Evolutionary conservation across 768 basidiomycete genomes (phyloP).

Genomic region (Pleurotus pulmonarius): DNA sequence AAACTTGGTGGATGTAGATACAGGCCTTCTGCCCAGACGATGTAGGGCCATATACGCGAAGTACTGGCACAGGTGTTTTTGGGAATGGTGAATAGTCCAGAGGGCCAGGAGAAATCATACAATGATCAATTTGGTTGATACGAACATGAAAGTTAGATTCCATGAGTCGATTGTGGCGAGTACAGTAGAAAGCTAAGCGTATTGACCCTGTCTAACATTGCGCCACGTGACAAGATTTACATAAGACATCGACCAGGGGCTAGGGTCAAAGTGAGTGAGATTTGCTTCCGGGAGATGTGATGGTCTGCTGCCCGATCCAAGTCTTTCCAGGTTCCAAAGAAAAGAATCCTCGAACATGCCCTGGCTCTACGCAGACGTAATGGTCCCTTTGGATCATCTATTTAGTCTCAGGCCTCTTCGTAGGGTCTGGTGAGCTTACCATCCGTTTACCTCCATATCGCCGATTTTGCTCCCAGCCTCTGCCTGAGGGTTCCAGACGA

Average conservation of each 20-base stretch:
- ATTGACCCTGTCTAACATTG: too few relatives aligned
- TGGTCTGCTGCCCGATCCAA: constrained; percentile 75
- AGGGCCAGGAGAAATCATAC: constrained; percentile 49
- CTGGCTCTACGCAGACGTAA: constrained; percentile 92
- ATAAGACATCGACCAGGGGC: too few relatives aligned
- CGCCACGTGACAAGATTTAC: too few relatives aligned
- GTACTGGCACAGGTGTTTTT: constrained; percentile 58
- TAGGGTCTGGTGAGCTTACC: constrained; percentile 41
- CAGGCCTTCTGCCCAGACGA: constrained; percentile 76
- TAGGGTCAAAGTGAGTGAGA: constrained; percentile 30
- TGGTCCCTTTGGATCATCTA: constrained; percentile 53
- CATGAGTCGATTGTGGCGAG: too few relatives aligned
- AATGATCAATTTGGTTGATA: constrained; percentile 64
- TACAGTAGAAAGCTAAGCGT: too few relatives aligned
- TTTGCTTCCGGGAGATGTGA: constrained; percentile 34
- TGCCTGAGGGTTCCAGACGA: constrained; percentile 92
- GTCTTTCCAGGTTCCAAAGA: constrained; percentile 56
- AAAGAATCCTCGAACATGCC: constrained; percentile 72
- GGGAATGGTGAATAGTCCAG: constrained; percentile 64
- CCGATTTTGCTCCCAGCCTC: constrained; percentile 66
- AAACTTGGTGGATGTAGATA: constrained; percentile 89
- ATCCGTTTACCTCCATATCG: constrained; percentile 90
- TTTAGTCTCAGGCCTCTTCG: neutral
- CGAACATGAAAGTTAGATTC: constrained; percentile 33
- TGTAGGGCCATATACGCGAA: constrained; percentile 85